phyloP scores from a whole-genome alignment of 768 basidiomycete genomes.

The Suillus decipiens region DNA sequence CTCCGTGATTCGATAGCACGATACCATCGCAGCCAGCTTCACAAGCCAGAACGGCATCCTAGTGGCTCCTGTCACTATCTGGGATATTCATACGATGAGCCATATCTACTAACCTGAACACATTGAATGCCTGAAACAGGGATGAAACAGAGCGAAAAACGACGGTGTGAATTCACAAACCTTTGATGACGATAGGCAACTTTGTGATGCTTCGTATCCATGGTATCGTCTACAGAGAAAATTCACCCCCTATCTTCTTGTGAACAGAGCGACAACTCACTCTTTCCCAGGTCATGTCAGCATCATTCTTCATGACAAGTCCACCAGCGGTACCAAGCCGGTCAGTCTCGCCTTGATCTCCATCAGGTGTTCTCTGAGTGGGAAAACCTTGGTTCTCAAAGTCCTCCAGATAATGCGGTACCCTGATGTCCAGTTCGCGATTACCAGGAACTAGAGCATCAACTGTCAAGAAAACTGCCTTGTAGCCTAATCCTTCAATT shows the following conservation, averaged over 20 bases:
- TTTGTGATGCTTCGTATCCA: conserved; percentile 73
- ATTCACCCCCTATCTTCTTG: neutral
- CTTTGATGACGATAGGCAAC: conserved; percentile 76
- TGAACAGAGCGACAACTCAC: conserved; percentile 32
- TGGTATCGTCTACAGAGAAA: conserved; percentile 59
- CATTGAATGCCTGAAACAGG: conserved; percentile 62
- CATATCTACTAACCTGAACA: conserved; percentile 49
- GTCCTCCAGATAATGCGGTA: conserved; percentile 58
- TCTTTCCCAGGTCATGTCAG: conserved; percentile 78
- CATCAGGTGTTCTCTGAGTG: conserved; percentile 25
- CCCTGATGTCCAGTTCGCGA: conserved; percentile 71
- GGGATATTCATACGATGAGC: neutral
- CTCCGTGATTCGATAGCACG: conserved; percentile 90
- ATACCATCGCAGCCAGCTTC: conserved; percentile 88
- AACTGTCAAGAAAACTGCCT: conserved; percentile 89
- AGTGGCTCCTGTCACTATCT: conserved; percentile 18
- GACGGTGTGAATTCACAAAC: conserved; percentile 29
- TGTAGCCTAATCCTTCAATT: conserved; percentile 74
- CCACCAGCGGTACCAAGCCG: conserved; percentile 68
- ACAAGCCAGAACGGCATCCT: conserved; percentile 86
- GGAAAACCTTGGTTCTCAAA: conserved; percentile 43
- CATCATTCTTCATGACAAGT: conserved; percentile 64
- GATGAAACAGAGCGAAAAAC: conserved; percentile 16
- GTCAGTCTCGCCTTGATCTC: conserved; percentile 38
- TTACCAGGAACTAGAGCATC: conserved; percentile 86